These are phyloP conservation scores for Metschnikowia continentalis DNA, from an alignment of 805 yeast species.

Conservation along the genomic window DNA sequence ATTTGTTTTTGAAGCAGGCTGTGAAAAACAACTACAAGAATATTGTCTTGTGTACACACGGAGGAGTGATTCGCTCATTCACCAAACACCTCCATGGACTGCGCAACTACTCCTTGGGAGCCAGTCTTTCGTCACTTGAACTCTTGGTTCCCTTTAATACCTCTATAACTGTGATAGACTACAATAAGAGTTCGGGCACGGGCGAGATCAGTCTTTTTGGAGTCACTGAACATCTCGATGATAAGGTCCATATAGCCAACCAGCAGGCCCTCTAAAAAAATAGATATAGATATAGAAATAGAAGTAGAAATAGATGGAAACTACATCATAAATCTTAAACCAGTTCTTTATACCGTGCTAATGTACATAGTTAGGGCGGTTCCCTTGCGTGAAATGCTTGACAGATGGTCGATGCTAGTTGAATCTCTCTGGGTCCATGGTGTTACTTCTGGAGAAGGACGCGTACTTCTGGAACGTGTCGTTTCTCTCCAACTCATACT, in stretches of 20 bases:
- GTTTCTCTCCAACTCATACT: slow-evolving; percentile 56
- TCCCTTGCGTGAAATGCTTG: not conserved
- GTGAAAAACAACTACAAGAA: slow-evolving; percentile 37
- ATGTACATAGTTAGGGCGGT: not conserved
- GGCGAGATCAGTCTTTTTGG: slow-evolving; percentile 57
- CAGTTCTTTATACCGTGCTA: not conserved
- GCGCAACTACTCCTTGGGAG: slow-evolving; percentile 33
- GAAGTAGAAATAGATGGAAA: not conserved
- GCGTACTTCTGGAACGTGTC: slow-evolving; percentile 63
- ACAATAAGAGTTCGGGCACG: slow-evolving; percentile 33
- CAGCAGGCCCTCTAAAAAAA: slow-evolving; percentile 10
- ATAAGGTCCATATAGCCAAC: slow-evolving; percentile 23
- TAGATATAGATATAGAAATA: not conserved
- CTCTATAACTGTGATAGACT: slow-evolving; percentile 64
- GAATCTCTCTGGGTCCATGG: slow-evolving; percentile 28
- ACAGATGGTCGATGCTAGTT: slow-evolving; percentile 1
- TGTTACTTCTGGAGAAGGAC: slow-evolving; percentile 51
- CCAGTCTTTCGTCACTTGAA: slow-evolving; percentile 35
- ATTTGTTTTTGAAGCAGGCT: slow-evolving; percentile 36
- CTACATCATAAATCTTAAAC: not conserved
- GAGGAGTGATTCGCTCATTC: slow-evolving; percentile 70
- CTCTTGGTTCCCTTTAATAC: slow-evolving; percentile 69
- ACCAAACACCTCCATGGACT: slow-evolving; percentile 46
- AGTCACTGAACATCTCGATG: slow-evolving; percentile 64
- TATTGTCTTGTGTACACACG: slow-evolving; percentile 67